phyloP scores from a whole-genome alignment of 2,329 filamentous ascomycete genomes.

The Calonectria pteridis region DNA sequence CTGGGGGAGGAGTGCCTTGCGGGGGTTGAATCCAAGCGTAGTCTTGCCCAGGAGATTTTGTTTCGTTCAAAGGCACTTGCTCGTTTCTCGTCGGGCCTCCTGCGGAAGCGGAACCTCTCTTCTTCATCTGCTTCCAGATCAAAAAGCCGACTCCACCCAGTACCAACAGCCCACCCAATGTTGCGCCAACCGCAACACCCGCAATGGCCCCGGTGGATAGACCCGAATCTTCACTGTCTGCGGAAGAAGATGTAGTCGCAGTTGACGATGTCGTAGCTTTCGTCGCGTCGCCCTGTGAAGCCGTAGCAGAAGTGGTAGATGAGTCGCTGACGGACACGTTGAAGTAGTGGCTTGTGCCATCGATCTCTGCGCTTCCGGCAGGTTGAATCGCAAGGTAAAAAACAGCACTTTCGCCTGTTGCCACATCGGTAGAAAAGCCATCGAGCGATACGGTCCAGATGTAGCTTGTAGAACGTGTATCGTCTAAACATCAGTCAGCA shows the following conservation, averaged over 20 bases:
- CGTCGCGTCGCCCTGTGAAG: neutral
- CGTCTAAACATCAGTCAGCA: constrained; percentile 28
- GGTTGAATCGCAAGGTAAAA: constrained; percentile 36
- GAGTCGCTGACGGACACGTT: constrained; percentile 34
- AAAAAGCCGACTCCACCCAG: constrained; percentile 39
- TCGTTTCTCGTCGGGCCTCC: constrained; percentile 13
- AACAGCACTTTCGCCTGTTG: constrained; percentile 29
- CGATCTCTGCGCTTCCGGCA: constrained; percentile 23
- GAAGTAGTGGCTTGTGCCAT: constrained; percentile 35
- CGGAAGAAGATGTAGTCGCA: neutral
- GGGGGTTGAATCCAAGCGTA: neutral
- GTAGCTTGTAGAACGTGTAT: constrained; percentile 35
- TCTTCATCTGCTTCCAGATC: constrained; percentile 35
- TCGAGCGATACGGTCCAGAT: constrained; percentile 37
- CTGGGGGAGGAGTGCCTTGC: neutral
- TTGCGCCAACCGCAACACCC: constrained; percentile 42
- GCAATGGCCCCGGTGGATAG: constrained; percentile 41
- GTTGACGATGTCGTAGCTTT: constrained; percentile 1
- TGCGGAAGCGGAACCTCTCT: constrained; percentile 11
- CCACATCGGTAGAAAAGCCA: constrained; percentile 22
- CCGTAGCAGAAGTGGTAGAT: neutral
- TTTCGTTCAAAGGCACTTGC: neutral
- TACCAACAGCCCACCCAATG: constrained; percentile 32
- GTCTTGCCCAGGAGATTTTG: neutral
- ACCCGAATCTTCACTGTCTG: neutral